Conservation (phyloP, 2,329 filamentous ascomycete species). For the Penicillium crustosum region DNA sequence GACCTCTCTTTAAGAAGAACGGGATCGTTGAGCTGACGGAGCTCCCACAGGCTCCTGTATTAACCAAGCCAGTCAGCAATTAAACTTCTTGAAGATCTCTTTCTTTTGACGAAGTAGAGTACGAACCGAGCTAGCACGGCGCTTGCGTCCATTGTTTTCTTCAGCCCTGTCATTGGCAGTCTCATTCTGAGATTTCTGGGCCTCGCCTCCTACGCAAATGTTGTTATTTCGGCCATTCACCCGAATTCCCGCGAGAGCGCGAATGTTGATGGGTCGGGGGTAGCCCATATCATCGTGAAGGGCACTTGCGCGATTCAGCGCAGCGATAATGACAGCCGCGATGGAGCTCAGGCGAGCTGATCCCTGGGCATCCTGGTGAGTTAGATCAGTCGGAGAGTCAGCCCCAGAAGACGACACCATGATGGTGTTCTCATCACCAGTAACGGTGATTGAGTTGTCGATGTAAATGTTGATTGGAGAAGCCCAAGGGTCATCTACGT, state of each 20-base stretch:
- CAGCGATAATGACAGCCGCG: slow-evolving; percentile 1
- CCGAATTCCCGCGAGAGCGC: slow-evolving; percentile 31
- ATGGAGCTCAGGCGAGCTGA: background rate
- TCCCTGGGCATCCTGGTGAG: background rate
- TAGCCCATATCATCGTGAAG: slow-evolving; percentile 1
- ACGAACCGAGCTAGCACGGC: slow-evolving; percentile 8
- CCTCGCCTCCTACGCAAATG: background rate
- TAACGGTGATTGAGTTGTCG: slow-evolving; percentile 37
- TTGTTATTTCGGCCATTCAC: slow-evolving; percentile 14
- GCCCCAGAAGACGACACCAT: slow-evolving; percentile 16
- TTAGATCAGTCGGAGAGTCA: background rate
- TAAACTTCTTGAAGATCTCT: background rate
- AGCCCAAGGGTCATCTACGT: slow-evolving; percentile 19
- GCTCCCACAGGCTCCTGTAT: slow-evolving; percentile 2
- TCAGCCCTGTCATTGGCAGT: background rate
- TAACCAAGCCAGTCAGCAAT: background rate
- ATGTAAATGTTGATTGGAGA: slow-evolving; percentile 34
- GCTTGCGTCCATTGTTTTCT: background rate
- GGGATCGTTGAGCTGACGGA: background rate
- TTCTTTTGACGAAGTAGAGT: background rate
- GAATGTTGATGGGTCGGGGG: background rate
- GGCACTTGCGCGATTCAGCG: background rate
- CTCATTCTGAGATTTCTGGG: background rate
- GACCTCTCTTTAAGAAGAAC: background rate
- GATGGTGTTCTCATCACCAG: slow-evolving; percentile 37